Evolutionary conservation across 1,139 yeast species (phyloP).

Genomic region (Yamadazyma blattariae): DNA sequence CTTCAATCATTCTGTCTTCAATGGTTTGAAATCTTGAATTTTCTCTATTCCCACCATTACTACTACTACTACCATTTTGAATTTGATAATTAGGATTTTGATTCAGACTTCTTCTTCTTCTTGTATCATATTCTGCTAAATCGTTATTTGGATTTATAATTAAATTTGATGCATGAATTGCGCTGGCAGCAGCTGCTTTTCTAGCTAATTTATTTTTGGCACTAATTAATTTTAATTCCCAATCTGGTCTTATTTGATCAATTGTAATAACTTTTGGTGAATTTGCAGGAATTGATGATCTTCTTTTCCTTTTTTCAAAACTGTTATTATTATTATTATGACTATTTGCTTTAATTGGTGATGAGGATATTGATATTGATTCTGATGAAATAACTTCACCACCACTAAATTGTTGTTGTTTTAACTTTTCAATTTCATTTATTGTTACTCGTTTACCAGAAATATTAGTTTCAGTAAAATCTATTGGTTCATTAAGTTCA

Average conservation of each 20-base stretch:
- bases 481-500: neutral
- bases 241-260: constrained; percentile 85
- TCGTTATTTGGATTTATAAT: constrained; percentile 33
- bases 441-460: neutral
- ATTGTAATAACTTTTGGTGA: constrained; percentile 70
- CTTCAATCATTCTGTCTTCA: constrained; percentile 81
- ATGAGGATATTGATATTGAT: constrained; percentile 4
- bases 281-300: constrained; percentile 54
- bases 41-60: constrained; percentile 1
- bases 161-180: constrained; percentile 81
- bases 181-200: constrained; percentile 90
- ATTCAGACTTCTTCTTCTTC: constrained; percentile 17
- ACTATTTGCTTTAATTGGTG: neutral
- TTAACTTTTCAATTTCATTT: neutral
- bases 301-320: constrained; percentile 16
- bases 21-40: constrained; percentile 25
- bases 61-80: too few relatives aligned
- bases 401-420: constrained; percentile 1
- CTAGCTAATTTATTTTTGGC: constrained; percentile 81
- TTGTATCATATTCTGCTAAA: constrained; percentile 16
- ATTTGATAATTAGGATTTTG: constrained; percentile 8
- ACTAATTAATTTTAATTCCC: constrained; percentile 71
- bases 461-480: neutral
- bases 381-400: constrained; percentile 15
- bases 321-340: neutral